A percentile compares a stretch with the other conserved stretches of the same genome.
These are phyloP conservation scores for Coniochaeta ligniaria DNA, from an alignment of 2,329 filamentous ascomycete species.

Conservation along the genomic window DNA sequence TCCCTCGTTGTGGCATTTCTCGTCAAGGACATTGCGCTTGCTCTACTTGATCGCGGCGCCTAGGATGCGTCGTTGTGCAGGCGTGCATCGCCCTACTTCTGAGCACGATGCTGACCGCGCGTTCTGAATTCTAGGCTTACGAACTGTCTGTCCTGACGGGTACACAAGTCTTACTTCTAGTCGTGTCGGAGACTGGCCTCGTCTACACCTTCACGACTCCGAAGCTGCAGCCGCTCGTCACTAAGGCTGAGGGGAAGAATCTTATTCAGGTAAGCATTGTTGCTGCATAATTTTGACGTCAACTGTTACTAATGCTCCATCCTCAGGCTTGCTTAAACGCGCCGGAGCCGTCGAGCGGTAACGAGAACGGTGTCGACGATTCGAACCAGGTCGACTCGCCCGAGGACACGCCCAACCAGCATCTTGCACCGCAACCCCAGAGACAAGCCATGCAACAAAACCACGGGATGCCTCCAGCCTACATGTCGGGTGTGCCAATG, in stretches of 20 bases:
- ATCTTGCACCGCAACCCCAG: slow-evolving; percentile 48
- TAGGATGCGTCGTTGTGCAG: slow-evolving; percentile 8
- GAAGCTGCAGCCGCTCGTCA: slow-evolving; percentile 95
- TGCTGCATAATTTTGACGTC: slow-evolving; percentile 10
- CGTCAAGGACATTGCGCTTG: not conserved
- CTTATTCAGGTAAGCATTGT: slow-evolving; percentile 76
- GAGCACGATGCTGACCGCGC: not conserved
- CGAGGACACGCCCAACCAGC: slow-evolving; percentile 74
- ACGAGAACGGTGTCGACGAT: slow-evolving; percentile 75
- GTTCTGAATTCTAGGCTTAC: slow-evolving; percentile 62
- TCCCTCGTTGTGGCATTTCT: not conserved
- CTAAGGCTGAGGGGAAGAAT: slow-evolving; percentile 98
- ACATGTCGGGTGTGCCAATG: slow-evolving; percentile 57
- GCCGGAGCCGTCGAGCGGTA: slow-evolving; percentile 76
- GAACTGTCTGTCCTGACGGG: slow-evolving; percentile 95
- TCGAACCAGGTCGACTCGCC: slow-evolving; percentile 77
- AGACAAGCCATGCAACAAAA: slow-evolving; percentile 54
- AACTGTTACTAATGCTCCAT: slow-evolving; percentile 5
- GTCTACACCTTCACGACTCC: slow-evolving; percentile 98
- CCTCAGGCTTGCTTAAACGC: slow-evolving; percentile 88
- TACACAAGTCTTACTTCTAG: slow-evolving; percentile 91
- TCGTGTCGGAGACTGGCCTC: slow-evolving; percentile 93
- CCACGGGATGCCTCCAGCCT: slow-evolving; percentile 54
- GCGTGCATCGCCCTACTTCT: slow-evolving; percentile 13
- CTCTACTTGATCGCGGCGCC: not conserved